phyloP scores from a whole-genome alignment of 1,284 basidiomycete species.

The Ceratobasidium theobromae region DNA sequence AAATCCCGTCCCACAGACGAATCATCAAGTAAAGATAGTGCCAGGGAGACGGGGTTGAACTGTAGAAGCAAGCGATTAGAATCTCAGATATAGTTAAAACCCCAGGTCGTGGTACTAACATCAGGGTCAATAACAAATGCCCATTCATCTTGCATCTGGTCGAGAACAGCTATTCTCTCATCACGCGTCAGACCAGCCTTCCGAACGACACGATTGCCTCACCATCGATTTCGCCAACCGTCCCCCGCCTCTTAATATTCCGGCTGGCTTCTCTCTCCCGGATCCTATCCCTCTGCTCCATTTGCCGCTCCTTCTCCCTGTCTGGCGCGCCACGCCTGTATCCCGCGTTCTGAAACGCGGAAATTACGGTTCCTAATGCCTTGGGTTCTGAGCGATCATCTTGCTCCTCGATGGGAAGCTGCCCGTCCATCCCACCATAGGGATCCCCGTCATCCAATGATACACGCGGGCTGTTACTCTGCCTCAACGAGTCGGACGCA shows the following conservation, averaged over 20 bases:
- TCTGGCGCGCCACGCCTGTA: slow-evolving; percentile 37
- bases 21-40: slow-evolving; percentile 79
- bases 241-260: slow-evolving; percentile 1
- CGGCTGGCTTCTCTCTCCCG: slow-evolving; percentile 61
- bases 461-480: background rate
- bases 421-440: slow-evolving; percentile 44
- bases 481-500: background rate
- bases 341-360: slow-evolving; percentile 63
- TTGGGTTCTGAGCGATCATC: slow-evolving; percentile 35
- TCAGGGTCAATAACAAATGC: slow-evolving; percentile 83
- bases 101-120: slow-evolving; percentile 55
- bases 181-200: background rate
- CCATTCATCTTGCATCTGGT: slow-evolving; percentile 87
- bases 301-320: slow-evolving; percentile 54
- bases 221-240: slow-evolving; percentile 45
- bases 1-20: slow-evolving; percentile 69
- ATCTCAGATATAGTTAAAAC: slow-evolving; percentile 12
- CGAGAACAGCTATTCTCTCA: slow-evolving; percentile 64
- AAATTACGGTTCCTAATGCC: slow-evolving; percentile 38
- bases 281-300: slow-evolving; percentile 64
- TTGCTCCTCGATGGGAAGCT: slow-evolving; percentile 41
- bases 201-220: slow-evolving; percentile 24
- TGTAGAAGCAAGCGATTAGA: slow-evolving; percentile 42
- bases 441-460: slow-evolving; percentile 37
- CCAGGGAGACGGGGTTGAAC: slow-evolving; percentile 92